Evolutionary conservation across 1,284 basidiomycete species (phyloP).

Genomic region (Peniophora sp.): DNA sequence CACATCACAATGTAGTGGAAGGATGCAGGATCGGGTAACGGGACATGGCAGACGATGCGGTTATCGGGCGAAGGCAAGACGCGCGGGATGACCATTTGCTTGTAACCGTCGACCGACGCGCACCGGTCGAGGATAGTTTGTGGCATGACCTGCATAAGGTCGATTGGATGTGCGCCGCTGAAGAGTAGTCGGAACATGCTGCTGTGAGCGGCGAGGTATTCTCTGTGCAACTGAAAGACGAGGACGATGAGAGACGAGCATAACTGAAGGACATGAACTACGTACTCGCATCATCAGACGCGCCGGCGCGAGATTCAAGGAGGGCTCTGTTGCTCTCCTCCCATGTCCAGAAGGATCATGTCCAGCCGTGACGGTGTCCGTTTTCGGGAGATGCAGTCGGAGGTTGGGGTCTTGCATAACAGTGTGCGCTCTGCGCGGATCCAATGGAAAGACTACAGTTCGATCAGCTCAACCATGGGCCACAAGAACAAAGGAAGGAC

Average conservation of each 20-base stretch:
- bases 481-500: constrained; percentile 15
- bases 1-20: constrained; percentile 67
- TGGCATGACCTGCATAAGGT: no score
- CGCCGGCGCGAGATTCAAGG: constrained; percentile 34
- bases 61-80: constrained; percentile 16
- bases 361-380: constrained; percentile 1
- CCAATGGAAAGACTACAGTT: constrained; percentile 24
- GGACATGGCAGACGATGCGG: constrained; percentile 52
- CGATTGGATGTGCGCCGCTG: constrained; percentile 30
- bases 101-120: no score
- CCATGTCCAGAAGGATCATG: constrained; percentile 21
- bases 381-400: constrained; percentile 2
- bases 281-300: constrained; percentile 57
- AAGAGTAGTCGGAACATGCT: constrained; percentile 60
- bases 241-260: constrained; percentile 1
- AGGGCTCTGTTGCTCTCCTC: constrained; percentile 46
- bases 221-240: constrained; percentile 53
- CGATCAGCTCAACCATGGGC: no score
- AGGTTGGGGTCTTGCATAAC: constrained; percentile 6
- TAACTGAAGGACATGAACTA: no score
- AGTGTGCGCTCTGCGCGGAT: constrained; percentile 3
- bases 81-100: no score
- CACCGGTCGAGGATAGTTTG: no score
- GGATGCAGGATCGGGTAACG: constrained; percentile 69
- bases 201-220: constrained; percentile 69